These are phyloP conservation scores for Physocladia obscura DNA, from an alignment of 192 early-diverging fungal species.

Conservation along the genomic window DNA sequence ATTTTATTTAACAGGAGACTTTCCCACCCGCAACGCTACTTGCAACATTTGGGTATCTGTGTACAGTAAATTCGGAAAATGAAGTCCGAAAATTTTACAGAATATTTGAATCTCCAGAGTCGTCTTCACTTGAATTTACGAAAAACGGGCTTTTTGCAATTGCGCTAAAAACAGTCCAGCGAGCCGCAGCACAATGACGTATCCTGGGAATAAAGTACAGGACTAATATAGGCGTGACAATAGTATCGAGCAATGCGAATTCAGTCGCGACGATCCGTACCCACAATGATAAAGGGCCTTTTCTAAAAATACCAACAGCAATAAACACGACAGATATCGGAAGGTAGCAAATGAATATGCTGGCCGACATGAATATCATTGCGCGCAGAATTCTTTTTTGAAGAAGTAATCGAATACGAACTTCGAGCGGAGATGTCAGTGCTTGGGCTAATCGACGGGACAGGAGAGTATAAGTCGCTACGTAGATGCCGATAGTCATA, in stretches of 20 bases:
- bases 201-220: too few relatives aligned
- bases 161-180: too few relatives aligned
- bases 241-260: background rate
- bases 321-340: background rate
- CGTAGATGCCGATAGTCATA: background rate
- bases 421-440: background rate
- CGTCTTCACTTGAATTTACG: too few relatives aligned
- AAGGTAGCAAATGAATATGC: background rate
- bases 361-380: background rate
- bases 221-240: background rate
- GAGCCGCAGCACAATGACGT: too few relatives aligned
- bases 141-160: too few relatives aligned
- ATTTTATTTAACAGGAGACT: too few relatives aligned
- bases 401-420: background rate
- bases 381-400: background rate
- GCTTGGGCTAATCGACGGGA: background rate
- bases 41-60: too few relatives aligned
- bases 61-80: too few relatives aligned
- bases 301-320: background rate
- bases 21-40: too few relatives aligned
- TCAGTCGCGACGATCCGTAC: background rate
- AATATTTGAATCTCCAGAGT: too few relatives aligned
- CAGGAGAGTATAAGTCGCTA: background rate
- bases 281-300: background rate
- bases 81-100: too few relatives aligned